These are phyloP conservation scores for Pyrenochaeta sp. DNA, from an alignment of 2,329 filamentous ascomycete species.

Conservation along the genomic window DNA sequence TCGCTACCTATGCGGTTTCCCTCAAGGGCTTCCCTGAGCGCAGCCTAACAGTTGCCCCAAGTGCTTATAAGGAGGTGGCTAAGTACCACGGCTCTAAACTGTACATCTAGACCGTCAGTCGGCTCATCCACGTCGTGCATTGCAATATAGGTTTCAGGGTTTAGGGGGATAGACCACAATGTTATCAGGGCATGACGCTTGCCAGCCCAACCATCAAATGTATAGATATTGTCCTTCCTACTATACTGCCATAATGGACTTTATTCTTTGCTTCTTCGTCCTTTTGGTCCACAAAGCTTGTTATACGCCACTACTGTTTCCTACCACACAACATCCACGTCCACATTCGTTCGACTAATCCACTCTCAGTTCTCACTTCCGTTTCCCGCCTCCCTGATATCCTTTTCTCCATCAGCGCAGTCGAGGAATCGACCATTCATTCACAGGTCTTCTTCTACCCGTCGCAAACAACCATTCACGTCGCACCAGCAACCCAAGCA, in stretches of 20 bases:
- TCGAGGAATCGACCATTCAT: background rate
- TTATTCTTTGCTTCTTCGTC: no score
- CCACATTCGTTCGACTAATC: background rate
- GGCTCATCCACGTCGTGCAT: background rate
- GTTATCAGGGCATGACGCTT: background rate
- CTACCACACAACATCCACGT: no score
- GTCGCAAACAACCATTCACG: background rate
- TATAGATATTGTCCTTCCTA: background rate
- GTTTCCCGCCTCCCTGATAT: background rate
- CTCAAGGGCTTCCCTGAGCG: slow-evolving; percentile 49
- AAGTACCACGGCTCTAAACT: slow-evolving; percentile 48
- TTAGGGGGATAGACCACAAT: background rate
- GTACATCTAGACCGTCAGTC: slow-evolving; percentile 29
- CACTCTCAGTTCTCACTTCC: background rate
- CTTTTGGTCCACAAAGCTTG: no score
- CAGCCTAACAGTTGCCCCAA: slow-evolving; percentile 22
- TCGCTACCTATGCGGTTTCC: slow-evolving; percentile 46
- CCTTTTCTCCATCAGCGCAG: background rate
- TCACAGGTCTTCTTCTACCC: background rate
- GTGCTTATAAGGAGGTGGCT: slow-evolving; percentile 26
- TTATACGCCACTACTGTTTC: no score
- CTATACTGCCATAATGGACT: no score
- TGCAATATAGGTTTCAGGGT: background rate
- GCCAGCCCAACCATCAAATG: background rate
- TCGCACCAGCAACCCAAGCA: background rate